These are phyloP conservation scores for Alloteropsis semialata DNA, from an alignment of 176 grass and related monocot species.

Conservation along the genomic window DNA sequence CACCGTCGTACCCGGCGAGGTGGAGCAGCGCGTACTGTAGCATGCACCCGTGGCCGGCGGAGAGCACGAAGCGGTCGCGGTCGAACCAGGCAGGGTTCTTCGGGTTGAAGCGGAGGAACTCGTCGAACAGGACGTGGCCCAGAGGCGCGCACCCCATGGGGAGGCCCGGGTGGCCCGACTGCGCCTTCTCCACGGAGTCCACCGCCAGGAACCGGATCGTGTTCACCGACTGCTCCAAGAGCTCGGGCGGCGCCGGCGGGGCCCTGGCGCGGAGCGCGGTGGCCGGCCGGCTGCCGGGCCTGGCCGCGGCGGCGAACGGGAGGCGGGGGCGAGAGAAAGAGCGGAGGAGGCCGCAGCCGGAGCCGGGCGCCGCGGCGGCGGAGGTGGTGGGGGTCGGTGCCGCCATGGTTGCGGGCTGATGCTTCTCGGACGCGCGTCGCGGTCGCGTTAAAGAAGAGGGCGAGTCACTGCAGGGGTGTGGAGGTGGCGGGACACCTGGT, in stretches of 20 bases:
- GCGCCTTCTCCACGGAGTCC: conserved; percentile 85
- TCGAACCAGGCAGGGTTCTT: conserved; percentile 85
- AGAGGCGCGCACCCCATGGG: conserved; percentile 91
- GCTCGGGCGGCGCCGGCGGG: conserved; percentile 2
- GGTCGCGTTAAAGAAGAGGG: background rate
- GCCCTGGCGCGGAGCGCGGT: conserved; percentile 7
- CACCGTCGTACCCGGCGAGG: conserved; percentile 79
- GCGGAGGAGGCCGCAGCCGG: background rate
- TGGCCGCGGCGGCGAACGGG: background rate
- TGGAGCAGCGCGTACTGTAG: conserved; percentile 84
- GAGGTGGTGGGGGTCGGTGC: conserved; percentile 14
- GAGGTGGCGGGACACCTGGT: conserved; percentile 3
- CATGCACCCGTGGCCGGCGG: conserved; percentile 91
- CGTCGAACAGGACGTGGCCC: conserved; percentile 85
- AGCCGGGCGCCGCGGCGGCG: background rate
- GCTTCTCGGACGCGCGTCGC: conserved; percentile 15
- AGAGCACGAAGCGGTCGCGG: conserved; percentile 90
- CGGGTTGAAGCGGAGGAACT: conserved; percentile 84
- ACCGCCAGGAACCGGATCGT: conserved; percentile 82
- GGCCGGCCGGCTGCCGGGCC: background rate
- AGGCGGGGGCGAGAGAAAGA: background rate
- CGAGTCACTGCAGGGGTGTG: background rate
- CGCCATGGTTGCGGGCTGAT: conserved; percentile 7
- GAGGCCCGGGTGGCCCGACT: conserved; percentile 77
- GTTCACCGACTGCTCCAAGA: conserved; percentile 76